Base-by-base conservation (phyloP, 2,329 filamentous ascomycete species). In the Fusarium robinianum region DNA sequence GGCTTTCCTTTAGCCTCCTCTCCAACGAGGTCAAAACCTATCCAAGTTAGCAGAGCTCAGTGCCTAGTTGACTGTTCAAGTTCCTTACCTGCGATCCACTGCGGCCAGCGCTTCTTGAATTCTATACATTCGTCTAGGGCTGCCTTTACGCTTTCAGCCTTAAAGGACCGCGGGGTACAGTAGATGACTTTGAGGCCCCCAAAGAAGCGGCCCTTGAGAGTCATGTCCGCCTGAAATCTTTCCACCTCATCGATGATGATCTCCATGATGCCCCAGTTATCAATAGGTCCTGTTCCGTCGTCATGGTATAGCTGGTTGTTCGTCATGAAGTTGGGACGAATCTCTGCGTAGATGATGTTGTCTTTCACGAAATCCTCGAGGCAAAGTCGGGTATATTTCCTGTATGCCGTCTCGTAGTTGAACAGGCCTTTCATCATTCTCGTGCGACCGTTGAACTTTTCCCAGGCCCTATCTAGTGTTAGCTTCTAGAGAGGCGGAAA, bases 361-460 rank as follows among this genome's bases (percentile, higher is more conserved):
- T 88, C 83, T 5, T 71, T 59, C 15, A 81, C 76, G 63, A 88
- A 83, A 47, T 81, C 78, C 44, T 82, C 69, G 8, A 87, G 78
- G 14, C 80, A 81, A 3, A 69, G 63, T 8, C 71, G 68, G 3
- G 83, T 85, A 55, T 88, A 88, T 62, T 67, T 71, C 32, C 72
- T 70, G 59, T 83, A 87, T 4, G 83, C 81, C 4, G 71, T 73
- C 60, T 81, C 76, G 55, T 87, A 87, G 61, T 84, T 85, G 57
- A 87, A 77, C 0, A 88, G 70, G 0, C 85, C 85, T 60, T 88
- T 88, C 76, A 88, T 87, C 70, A 85, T 84, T 35, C 83, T 76
- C 4, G 85, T 88, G 4, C 83, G 76, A 34, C 78, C 76, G 52
- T 87, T 87, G 65, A 90, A 90, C 56, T 76, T 77, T 44, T 74